phyloP scores from a whole-genome alignment of 116 monocot genomes.

The Trichopus zeylanicus region DNA sequence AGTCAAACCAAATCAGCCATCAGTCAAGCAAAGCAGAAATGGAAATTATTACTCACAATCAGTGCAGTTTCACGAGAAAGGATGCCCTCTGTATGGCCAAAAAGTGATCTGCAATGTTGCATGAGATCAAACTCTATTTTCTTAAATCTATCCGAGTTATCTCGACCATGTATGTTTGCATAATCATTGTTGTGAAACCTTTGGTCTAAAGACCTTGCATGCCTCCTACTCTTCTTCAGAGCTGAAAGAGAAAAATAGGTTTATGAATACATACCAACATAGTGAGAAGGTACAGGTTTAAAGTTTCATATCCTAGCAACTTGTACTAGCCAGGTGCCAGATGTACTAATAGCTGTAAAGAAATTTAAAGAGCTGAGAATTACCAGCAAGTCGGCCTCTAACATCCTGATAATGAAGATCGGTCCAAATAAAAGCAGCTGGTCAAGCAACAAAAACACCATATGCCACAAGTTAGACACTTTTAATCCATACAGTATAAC shows the following conservation, averaged over 20 bases:
- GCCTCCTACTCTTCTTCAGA: constrained; percentile 51
- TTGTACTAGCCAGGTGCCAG: background rate
- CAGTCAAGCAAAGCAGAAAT: background rate
- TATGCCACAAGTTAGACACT: background rate
- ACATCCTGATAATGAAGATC: constrained; percentile 68
- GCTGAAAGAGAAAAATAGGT: constrained; percentile 22
- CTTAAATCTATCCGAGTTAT: background rate
- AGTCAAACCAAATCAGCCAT: background rate
- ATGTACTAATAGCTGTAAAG: background rate
- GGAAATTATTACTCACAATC: constrained; percentile 42
- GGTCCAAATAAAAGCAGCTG: constrained; percentile 75
- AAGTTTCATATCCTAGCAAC: background rate
- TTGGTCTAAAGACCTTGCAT: constrained; percentile 32
- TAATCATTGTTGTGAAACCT: constrained; percentile 18
- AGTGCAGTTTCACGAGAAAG: constrained; percentile 46
- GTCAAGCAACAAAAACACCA: constrained; percentile 9
- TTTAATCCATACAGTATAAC: background rate
- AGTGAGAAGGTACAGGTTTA: background rate
- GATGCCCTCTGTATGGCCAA: constrained; percentile 40
- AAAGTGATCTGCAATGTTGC: constrained; percentile 61
- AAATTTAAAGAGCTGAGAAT: background rate
- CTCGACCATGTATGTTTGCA: constrained; percentile 9
- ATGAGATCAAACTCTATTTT: constrained; percentile 55
- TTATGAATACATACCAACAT: background rate
- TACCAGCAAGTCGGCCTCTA: constrained; percentile 64